These are phyloP conservation scores for Westerdykella ornata DNA, from an alignment of 2,329 filamentous ascomycete genomes.

Conservation along the genomic window DNA sequence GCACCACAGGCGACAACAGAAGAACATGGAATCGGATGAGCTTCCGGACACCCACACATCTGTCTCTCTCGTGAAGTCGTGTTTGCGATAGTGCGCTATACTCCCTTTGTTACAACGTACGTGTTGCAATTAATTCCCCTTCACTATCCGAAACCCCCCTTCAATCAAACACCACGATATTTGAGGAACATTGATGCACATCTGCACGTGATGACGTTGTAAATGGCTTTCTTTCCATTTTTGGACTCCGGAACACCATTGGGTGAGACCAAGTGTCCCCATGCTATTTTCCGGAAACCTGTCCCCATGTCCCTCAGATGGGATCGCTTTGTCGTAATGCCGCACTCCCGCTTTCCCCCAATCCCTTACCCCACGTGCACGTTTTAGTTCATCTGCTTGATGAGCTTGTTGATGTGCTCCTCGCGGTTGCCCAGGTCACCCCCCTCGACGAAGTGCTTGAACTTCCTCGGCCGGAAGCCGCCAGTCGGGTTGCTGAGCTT, in stretches of 20 bases:
- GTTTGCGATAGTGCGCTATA: too few species aligned
- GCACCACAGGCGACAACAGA: too few species aligned
- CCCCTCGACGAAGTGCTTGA: constrained; percentile 98
- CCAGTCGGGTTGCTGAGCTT: constrained; percentile 98
- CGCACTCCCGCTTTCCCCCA: constrained; percentile 1
- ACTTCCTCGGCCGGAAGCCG: constrained; percentile 94
- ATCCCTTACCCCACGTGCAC: background rate
- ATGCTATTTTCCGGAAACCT: constrained; percentile 5
- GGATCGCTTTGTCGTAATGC: constrained; percentile 1
- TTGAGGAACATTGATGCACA: background rate
- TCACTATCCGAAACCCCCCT: too few species aligned
- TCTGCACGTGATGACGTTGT: constrained; percentile 7
- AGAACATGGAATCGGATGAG: too few species aligned
- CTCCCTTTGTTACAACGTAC: too few species aligned
- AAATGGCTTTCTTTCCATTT: constrained; percentile 1
- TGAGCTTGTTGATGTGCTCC: constrained; percentile 92
- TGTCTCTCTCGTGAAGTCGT: too few species aligned
- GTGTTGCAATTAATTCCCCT: too few species aligned
- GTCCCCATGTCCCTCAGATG: too few species aligned
- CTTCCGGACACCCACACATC: too few species aligned
- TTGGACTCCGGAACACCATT: constrained; percentile 8
- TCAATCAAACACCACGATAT: too few species aligned
- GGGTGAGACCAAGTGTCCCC: background rate
- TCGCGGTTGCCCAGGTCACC: constrained; percentile 98
- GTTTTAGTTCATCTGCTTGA: constrained; percentile 95